Percentiles rank a stretch among this genome's conserved stretches.
These are phyloP conservation scores for Phytophthora sojae DNA, from an alignment of 352 stramenopile genomes.

Conservation along the genomic window DNA sequence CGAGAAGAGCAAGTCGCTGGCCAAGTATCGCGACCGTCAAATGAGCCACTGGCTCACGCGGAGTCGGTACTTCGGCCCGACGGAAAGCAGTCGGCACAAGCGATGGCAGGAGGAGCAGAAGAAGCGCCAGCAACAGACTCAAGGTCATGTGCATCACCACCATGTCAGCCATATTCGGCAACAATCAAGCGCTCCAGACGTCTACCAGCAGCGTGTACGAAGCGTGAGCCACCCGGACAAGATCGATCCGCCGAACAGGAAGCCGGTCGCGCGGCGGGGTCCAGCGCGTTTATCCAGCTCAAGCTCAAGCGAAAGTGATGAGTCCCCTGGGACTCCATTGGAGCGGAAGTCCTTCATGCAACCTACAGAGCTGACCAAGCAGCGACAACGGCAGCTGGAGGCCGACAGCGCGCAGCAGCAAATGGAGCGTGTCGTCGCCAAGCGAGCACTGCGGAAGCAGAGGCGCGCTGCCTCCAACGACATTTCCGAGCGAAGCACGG, in stretches of 20 bases:
- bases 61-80: slow-evolving; percentile 82
- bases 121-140: slow-evolving; percentile 52
- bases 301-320: slow-evolving; percentile 41
- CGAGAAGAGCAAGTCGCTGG: slow-evolving; percentile 63
- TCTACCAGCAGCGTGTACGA: slow-evolving; percentile 32
- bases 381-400: slow-evolving; percentile 43
- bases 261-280: slow-evolving; percentile 4
- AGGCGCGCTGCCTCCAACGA: slow-evolving; percentile 47
- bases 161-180: slow-evolving; percentile 14
- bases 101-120: slow-evolving; percentile 80
- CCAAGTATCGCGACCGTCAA: slow-evolving; percentile 63
- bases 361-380: slow-evolving; percentile 56
- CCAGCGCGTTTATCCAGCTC: slow-evolving; percentile 23
- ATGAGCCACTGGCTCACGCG: slow-evolving; percentile 63
- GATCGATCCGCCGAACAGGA: slow-evolving; percentile 16
- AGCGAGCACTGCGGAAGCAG: slow-evolving; percentile 49
- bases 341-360: slow-evolving; percentile 71
- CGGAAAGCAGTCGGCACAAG: slow-evolving; percentile 79
- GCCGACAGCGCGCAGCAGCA: slow-evolving; percentile 21
- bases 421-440: slow-evolving; percentile 37
- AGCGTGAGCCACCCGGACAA: slow-evolving; percentile 53
- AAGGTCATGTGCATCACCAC: slow-evolving; percentile 34
- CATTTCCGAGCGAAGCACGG: slow-evolving; percentile 47
- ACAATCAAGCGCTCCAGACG: slow-evolving; percentile 11
- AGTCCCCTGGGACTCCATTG: slow-evolving; percentile 39